phyloP scores from a whole-genome alignment of 371 early-diverging fungal genomes.

The Conidiobolus incongruus region DNA sequence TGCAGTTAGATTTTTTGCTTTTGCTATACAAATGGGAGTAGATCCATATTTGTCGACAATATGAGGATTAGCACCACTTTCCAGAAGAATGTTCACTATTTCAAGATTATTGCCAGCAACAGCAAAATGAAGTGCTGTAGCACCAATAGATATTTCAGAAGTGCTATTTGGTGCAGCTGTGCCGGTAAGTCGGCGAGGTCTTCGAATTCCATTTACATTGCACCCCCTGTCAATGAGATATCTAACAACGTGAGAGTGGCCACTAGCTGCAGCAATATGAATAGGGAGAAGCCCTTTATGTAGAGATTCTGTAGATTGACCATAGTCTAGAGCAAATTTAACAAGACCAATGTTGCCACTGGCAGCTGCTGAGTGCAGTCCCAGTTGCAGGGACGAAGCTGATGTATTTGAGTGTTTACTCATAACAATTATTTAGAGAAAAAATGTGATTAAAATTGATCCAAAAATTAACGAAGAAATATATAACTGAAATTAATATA shows the following conservation, averaged over 20 bases:
- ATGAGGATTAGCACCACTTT: constrained; percentile 28
- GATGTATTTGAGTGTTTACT: no score
- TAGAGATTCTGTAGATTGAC: constrained; percentile 39
- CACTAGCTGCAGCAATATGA: constrained; percentile 40
- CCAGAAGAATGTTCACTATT: constrained; percentile 29
- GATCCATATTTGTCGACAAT: constrained; percentile 38
- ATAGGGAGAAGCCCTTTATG: constrained; percentile 41
- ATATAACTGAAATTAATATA: no score
- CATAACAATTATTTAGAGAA: no score
- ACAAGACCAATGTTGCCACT: constrained; percentile 41
- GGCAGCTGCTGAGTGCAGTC: constrained; percentile 34
- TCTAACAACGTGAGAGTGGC: constrained; percentile 35
- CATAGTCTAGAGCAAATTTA: constrained; percentile 45
- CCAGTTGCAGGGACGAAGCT: constrained; percentile 11
- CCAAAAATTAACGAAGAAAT: no score
- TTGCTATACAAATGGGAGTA: constrained; percentile 27
- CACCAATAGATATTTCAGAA: constrained; percentile 25
- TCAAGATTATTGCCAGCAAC: constrained; percentile 37
- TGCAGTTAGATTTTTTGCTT: no score
- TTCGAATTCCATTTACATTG: constrained; percentile 39
- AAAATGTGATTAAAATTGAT: no score
- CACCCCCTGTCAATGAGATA: constrained; percentile 47
- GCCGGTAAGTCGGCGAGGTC: constrained; percentile 11
- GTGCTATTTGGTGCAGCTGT: constrained; percentile 7
- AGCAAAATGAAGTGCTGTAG: constrained; percentile 51